A percentile compares a stretch with the other conserved stretches of the same genome.
Conservation (phyloP, 805 yeast species). For the Starmerella scarabaei region DNA sequence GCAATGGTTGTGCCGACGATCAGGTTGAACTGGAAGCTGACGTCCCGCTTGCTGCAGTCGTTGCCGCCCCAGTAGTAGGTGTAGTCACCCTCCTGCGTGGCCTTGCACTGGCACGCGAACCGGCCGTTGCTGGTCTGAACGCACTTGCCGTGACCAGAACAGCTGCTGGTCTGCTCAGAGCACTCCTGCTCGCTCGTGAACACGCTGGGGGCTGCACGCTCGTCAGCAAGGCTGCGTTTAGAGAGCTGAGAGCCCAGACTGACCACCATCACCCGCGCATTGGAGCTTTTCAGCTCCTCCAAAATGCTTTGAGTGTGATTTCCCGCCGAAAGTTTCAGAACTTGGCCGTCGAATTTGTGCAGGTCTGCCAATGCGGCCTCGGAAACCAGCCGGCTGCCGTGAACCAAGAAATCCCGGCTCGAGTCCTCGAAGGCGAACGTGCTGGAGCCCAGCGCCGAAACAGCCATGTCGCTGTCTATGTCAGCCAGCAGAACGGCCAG, state of each 20-base stretch:
- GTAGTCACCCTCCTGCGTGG: constrained; percentile 24
- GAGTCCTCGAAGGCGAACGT: constrained; percentile 7
- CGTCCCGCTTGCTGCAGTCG: constrained; percentile 56
- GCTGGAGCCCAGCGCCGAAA: constrained; percentile 17
- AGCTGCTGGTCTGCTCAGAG: constrained; percentile 24
- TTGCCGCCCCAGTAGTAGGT: constrained; percentile 30
- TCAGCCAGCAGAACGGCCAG: constrained; percentile 18
- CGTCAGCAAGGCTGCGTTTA: too few species aligned
- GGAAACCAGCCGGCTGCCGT: background rate
- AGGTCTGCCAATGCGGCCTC: background rate
- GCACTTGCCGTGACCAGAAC: constrained; percentile 32
- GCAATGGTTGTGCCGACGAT: constrained; percentile 53
- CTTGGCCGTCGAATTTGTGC: constrained; percentile 4
- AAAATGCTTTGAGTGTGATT: background rate
- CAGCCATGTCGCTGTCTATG: constrained; percentile 11
- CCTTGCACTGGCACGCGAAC: constrained; percentile 28
- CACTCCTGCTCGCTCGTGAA: constrained; percentile 26
- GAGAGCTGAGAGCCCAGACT: too few species aligned
- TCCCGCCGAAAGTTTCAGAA: constrained; percentile 4
- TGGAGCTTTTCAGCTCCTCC: background rate
- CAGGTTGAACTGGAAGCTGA: constrained; percentile 52
- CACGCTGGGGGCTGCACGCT: constrained; percentile 1
- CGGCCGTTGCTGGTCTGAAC: constrained; percentile 22
- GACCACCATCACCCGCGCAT: constrained; percentile 15
- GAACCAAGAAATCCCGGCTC: background rate